Evolutionary conservation across 208 protist species (phyloP).

Genomic region (Trypanosoma boissoni): DNA sequence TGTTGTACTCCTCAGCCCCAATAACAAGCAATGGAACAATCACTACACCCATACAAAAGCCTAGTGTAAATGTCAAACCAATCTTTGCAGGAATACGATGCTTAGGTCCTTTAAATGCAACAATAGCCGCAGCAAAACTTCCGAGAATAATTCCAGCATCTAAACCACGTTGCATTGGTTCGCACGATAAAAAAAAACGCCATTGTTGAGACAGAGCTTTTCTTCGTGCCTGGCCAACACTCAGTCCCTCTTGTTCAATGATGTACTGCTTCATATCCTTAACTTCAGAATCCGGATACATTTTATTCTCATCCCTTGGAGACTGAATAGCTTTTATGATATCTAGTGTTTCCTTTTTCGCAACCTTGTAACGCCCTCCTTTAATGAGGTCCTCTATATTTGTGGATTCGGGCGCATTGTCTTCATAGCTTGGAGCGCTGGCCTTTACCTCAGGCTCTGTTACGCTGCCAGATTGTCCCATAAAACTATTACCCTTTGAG

Average conservation of each 20-base stretch:
- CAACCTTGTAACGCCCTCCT: constrained; percentile 74
- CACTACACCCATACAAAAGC: constrained; percentile 69
- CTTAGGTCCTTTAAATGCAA: constrained; percentile 47
- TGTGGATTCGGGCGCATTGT: constrained; percentile 61
- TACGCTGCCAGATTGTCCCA: constrained; percentile 34
- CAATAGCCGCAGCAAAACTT: constrained; percentile 65
- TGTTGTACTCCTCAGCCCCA: constrained; percentile 58
- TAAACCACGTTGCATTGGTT: constrained; percentile 79
- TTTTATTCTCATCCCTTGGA: constrained; percentile 46
- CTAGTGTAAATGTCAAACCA: constrained; percentile 54
- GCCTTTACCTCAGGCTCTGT: constrained; percentile 10
- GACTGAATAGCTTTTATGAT: constrained; percentile 80
- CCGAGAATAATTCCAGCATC: constrained; percentile 80
- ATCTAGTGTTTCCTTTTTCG: constrained; percentile 56
- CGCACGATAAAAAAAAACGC: constrained; percentile 82
- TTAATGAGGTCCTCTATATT: constrained; percentile 69
- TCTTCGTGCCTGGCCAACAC: constrained; percentile 56
- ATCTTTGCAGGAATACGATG: constrained; percentile 67
- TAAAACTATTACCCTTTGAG: constrained; percentile 10
- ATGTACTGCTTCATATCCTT: constrained; percentile 82
- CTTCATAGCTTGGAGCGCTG: constrained; percentile 37
- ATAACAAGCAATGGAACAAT: constrained; percentile 70
- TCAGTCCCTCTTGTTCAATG: constrained; percentile 78
- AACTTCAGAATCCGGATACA: constrained; percentile 71
- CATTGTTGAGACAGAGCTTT: constrained; percentile 73